Evolutionary conservation across 257 asterid species (phyloP), one percentile per base, ranked within the genome.

Genomic region (Solanum chiquidenum): DNA sequence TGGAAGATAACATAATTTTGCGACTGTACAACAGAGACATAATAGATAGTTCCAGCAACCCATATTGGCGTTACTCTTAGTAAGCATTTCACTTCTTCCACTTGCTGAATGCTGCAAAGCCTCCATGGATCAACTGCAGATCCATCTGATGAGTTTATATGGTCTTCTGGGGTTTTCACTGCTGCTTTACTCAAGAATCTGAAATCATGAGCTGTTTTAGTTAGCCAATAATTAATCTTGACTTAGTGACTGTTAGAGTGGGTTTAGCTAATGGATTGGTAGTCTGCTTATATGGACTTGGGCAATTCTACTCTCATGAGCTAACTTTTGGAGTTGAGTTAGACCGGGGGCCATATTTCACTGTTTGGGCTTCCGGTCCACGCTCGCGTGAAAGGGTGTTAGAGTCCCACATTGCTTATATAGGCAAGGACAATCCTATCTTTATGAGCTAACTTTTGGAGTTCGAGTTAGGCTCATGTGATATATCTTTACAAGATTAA

Each of bases 91-190:
- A 89, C 83, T 77, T 87, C 90, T 64, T 88, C 93, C 74, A 91
- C 90, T 84, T 91, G 90, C 33, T 91, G 93, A n/a, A 91, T 38
- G 37, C 89, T 88, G 87, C 93, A 89, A 58, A 91, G 86, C 40
- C 89, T 86, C 92, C 93, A 88, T 5, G 90, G 89, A 91, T 89
- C 49, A 3, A n/a, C 86, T 16, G 89, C 88, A 20, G 91, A 86
- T 37, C 93, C 93, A 68, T 89, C 91, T 2, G 86, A 3, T 2
- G 31, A 37, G 84, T 89, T 89, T 35, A 89, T 46, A 31, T 88
- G 11, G 34, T 91, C 92, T 4, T 86, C 89, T 3, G 84, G n/a
- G 8, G 90, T 86, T 85, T 84, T 89, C 37, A 89, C 86, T 21
- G 93, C 88, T 2, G 91, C 91, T 84, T 87, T 89, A 44, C 62